These are phyloP conservation scores for Alloteropsis angusta DNA, from an alignment of 202 grass and related monocot genomes.

Conservation along the genomic window DNA sequence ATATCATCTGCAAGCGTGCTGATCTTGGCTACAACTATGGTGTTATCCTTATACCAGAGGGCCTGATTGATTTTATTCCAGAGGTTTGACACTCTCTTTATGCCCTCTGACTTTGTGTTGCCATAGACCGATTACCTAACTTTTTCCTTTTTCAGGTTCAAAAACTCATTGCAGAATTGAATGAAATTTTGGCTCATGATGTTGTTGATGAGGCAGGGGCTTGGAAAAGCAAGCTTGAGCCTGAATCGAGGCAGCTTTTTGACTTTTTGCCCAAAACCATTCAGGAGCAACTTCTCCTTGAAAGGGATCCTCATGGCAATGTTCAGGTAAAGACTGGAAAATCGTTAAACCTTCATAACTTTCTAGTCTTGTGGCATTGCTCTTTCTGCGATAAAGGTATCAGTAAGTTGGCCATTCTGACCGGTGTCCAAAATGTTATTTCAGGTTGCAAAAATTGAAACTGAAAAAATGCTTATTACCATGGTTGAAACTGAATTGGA, in stretches of 20 bases:
- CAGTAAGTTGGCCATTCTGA: background rate
- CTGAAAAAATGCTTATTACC: conserved; percentile 94
- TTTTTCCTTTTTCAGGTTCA: conserved; percentile 56
- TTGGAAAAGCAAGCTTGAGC: conserved; percentile 86
- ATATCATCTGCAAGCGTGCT: conserved; percentile 82
- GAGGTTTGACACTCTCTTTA: conserved; percentile 48
- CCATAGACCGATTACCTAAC: background rate
- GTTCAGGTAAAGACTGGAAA: conserved; percentile 60
- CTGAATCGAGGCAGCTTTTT: conserved; percentile 56
- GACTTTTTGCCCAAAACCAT: conserved; percentile 83
- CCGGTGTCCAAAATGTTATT: background rate
- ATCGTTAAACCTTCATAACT: background rate
- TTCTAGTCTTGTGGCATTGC: background rate
- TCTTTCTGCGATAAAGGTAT: background rate
- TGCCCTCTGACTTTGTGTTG: background rate
- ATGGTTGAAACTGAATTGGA: conserved; percentile 98
- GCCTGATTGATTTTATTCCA: conserved; percentile 94
- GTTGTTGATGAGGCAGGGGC: conserved; percentile 77
- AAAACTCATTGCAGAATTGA: conserved; percentile 87
- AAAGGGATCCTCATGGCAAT: conserved; percentile 99
- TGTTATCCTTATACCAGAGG: conserved; percentile 95
- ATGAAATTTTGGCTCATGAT: conserved; percentile 90
- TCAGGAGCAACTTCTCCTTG: conserved; percentile 86
- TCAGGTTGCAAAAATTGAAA: conserved; percentile 99
- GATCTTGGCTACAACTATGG: conserved; percentile 95